A percentile compares a stretch with the other conserved stretches of the same genome.
phyloP scores from a whole-genome alignment of 495 filamentous ascomycete species.

The Daldinia vernicosa region DNA sequence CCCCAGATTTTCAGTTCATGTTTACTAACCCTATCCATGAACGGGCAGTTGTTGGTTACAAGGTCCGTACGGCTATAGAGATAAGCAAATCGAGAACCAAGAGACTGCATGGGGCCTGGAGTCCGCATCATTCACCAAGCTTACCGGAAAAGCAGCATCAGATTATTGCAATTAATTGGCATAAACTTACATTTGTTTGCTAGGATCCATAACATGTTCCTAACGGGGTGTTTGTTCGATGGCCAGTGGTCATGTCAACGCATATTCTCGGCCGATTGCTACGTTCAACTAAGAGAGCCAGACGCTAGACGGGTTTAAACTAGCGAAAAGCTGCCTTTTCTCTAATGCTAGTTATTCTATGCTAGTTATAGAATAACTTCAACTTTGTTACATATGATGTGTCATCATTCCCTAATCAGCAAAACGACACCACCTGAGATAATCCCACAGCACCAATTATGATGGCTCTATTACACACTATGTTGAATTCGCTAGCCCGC shows the following conservation, averaged over 20 bases:
- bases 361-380: not conserved
- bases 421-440: not conserved
- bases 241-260: not conserved
- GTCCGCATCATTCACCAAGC: constrained; percentile 3
- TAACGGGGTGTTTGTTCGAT: constrained; percentile 4
- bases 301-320: not conserved
- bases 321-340: not conserved
- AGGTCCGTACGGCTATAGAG: constrained; percentile 10
- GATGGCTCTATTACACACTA: constrained; percentile 4
- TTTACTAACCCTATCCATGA: constrained; percentile 11
- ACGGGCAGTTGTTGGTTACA: constrained; percentile 10
- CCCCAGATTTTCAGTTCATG: constrained; percentile 35
- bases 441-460: constrained; percentile 4
- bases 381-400: not conserved
- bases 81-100: constrained; percentile 3
- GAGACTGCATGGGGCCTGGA: not conserved
- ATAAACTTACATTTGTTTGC: constrained; percentile 31
- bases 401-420: constrained; percentile 1
- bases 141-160: constrained; percentile 22
- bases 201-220: constrained; percentile 19
- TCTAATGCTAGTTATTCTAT: not conserved
- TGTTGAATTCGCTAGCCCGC: constrained; percentile 4
- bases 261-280: constrained; percentile 3
- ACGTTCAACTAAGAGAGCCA: constrained; percentile 2
- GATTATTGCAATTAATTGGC: constrained; percentile 5